Conservation (phyloP, 116 monocot species). For the Papilionanthe hybrid region DNA sequence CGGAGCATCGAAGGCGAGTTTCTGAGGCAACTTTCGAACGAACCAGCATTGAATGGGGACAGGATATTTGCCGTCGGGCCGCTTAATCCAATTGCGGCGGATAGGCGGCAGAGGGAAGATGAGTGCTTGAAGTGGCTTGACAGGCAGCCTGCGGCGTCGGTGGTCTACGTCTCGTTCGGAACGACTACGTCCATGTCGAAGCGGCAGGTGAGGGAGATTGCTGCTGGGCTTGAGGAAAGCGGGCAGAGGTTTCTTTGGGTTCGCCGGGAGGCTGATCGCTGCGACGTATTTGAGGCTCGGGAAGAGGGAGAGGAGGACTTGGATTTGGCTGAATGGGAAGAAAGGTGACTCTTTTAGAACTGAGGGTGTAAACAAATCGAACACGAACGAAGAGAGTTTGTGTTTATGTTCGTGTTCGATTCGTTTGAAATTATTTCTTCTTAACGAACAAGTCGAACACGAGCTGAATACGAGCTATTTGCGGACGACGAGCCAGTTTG, state of each 20-base stretch:
- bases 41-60: neutral
- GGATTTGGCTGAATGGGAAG: neutral
- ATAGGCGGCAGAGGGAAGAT: neutral
- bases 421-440: too few species aligned
- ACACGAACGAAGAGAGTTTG: too few species aligned
- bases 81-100: slow-evolving; percentile 14
- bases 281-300: neutral
- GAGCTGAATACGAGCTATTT: too few species aligned
- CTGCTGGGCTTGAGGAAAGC: slow-evolving; percentile 28
- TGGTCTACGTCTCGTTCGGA: slow-evolving; percentile 59
- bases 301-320: neutral
- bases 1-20: slow-evolving; percentile 22
- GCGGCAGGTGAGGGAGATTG: slow-evolving; percentile 34
- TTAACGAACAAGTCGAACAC: too few species aligned
- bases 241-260: slow-evolving; percentile 19
- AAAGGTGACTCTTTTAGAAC: neutral
- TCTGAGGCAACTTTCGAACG: slow-evolving; percentile 10
- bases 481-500: too few species aligned
- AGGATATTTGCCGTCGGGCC: slow-evolving; percentile 30
- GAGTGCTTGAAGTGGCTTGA: slow-evolving; percentile 48
- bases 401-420: too few species aligned
- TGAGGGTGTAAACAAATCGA: too few species aligned
- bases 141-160: slow-evolving; percentile 43
- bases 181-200: slow-evolving; percentile 28
- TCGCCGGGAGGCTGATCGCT: neutral